Evolutionary conservation across 2,329 filamentous ascomycete species (phyloP), one percentile per base, ranked within the genome.

Genomic region (Sporothrix globosa): DNA sequence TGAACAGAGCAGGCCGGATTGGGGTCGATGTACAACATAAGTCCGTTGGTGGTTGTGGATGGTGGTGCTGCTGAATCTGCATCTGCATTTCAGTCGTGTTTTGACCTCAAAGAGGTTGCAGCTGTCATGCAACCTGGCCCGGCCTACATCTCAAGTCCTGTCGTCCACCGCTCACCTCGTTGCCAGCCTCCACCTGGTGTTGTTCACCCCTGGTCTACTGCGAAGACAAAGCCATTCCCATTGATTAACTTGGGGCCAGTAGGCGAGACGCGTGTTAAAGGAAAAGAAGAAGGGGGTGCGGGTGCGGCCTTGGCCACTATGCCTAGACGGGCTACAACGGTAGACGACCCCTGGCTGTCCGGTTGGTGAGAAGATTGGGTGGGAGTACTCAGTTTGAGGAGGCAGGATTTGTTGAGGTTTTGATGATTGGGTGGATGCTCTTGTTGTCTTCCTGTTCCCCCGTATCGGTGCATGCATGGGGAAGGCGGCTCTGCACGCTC

Each of bases 401-500:
- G 3, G 24, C 21, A n/a, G 56, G 19, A 14, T 67, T 44, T 41
- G 48, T 53, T 56, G 65, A 50, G 44, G 52, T 34, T 34, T 30
- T 54, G 39, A 60, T 60, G 67, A 44, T 17, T 44, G 11, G 61
- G 52, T 50, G 61, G 61, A 66, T 50, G 61, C 27, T 50, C 17
- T 50, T 48, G 34, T 9, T 34, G 34, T 34, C 34, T 44, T 46
- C n/a, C 39, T 46, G n/a, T 46, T 48, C 21, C 9, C 24, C 7
- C 56, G 14, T 34, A 39, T 34, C 19, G 48, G 19, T 48, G 65
- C 21, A 39, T 53, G 52, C 21, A 27, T 56, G 52, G 53, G 39
- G 52, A 34, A 48, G 19, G 53, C 66, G 41, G 66, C 67, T 68
- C 54, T 60, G 53, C 39, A 58, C 67, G 67, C 53, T 61, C 67